These are phyloP conservation scores for Anastatica hierochuntica DNA, from an alignment of 345 rosid species.

Conservation along the genomic window DNA sequence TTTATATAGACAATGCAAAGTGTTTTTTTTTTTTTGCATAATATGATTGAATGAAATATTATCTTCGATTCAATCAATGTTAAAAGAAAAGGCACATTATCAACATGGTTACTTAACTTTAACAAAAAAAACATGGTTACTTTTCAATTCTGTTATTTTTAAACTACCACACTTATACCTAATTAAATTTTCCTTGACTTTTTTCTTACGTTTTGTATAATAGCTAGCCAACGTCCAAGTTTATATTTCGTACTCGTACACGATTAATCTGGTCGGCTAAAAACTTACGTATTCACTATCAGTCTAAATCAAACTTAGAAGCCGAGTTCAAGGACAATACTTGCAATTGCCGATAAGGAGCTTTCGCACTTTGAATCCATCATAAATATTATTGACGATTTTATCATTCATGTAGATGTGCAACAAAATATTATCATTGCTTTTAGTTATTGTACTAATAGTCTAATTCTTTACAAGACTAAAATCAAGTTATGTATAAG, in stretches of 20 bases:
- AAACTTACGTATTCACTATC: not conserved
- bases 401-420: constrained; percentile 1
- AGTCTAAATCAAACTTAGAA: constrained; percentile 4
- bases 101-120: too few relatives aligned
- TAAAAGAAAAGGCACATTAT: too few relatives aligned
- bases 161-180: not conserved
- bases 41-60: too few relatives aligned
- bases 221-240: not conserved
- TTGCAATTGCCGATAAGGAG: not conserved
- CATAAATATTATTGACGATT: not conserved
- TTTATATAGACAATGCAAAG: too few relatives aligned
- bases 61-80: too few relatives aligned
- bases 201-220: not conserved
- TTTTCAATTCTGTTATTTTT: not conserved
- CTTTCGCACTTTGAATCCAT: constrained; percentile 3
- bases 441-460: not conserved
- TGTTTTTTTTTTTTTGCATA: too few relatives aligned
- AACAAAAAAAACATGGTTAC: not conserved
- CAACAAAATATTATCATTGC: not conserved
- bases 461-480: not conserved
- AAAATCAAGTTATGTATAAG: not conserved
- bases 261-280: not conserved
- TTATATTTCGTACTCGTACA: not conserved
- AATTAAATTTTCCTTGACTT: not conserved
- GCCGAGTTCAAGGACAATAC: not conserved